A percentile compares a stretch with the other conserved stretches of the same genome.
Conservation (phyloP, 2,329 filamentous ascomycete genomes). For the Ophiostoma australiae region DNA sequence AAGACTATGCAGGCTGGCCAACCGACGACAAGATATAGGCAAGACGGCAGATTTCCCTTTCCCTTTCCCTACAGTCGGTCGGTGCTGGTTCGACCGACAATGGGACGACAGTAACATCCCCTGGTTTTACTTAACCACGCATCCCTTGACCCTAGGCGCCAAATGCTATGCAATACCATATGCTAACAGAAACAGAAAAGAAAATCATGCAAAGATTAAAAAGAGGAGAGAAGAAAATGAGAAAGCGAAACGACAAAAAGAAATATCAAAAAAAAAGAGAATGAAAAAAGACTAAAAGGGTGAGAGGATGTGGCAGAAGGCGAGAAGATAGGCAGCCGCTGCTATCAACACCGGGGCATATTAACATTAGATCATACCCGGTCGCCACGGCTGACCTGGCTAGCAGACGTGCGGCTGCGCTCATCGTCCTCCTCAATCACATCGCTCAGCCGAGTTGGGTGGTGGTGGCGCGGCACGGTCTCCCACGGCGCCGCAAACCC, state of each 20-base stretch:
- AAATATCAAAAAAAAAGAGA: background rate
- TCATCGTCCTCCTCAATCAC: conserved; percentile 84
- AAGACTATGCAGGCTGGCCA: background rate
- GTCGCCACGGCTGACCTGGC: conserved; percentile 50
- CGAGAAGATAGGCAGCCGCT: background rate
- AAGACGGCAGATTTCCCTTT: background rate
- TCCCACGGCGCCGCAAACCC: conserved; percentile 72
- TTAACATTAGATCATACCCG: background rate
- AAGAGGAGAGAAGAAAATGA: background rate
- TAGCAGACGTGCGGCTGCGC: conserved; percentile 67
- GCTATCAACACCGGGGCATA: background rate
- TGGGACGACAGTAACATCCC: conserved; percentile 2
- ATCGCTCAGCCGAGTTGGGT: conserved; percentile 83
- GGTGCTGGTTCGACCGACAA: background rate
- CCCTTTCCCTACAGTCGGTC: background rate
- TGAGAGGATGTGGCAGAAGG: background rate
- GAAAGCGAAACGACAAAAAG: background rate
- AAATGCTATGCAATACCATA: conserved; percentile 19
- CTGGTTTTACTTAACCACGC: background rate
- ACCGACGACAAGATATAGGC: background rate
- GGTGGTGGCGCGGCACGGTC: conserved; percentile 66
- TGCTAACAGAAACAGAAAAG: conserved; percentile 12
- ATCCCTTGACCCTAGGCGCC: conserved; percentile 15
- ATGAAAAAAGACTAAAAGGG: background rate
- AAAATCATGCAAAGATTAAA: conserved; percentile 1